phyloP scores from a whole-genome alignment of 495 filamentous ascomycete genomes.

The Hypoxylon perforatum region DNA sequence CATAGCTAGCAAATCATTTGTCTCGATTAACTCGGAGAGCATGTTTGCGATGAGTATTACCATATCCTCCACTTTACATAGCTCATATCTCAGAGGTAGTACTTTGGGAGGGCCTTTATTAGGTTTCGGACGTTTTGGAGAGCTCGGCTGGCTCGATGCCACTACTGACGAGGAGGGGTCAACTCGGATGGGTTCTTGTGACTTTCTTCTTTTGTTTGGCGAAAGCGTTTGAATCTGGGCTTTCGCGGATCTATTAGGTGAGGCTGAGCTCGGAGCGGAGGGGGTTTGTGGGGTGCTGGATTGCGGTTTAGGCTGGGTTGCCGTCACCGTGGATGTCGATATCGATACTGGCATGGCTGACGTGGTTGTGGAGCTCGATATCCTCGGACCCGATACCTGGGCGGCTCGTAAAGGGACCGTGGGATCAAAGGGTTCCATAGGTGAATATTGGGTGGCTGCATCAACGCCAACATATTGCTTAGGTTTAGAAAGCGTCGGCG shows the following conservation, averaged over 20 bases:
- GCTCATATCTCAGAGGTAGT: constrained; percentile 81
- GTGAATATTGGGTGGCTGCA: constrained; percentile 68
- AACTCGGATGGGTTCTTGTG: constrained; percentile 63
- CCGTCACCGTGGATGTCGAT: constrained; percentile 35
- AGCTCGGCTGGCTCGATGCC: constrained; percentile 38
- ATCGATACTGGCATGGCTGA: constrained; percentile 15
- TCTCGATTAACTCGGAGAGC: constrained; percentile 91
- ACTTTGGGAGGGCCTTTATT: constrained; percentile 65
- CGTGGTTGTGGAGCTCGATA: constrained; percentile 40
- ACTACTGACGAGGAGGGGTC: constrained; percentile 61
- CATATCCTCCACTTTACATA: constrained; percentile 81
- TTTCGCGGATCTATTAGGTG: constrained; percentile 51
- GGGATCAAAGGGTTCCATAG: constrained; percentile 60
- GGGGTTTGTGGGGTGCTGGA: constrained; percentile 45
- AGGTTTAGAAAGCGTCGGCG: constrained; percentile 49
- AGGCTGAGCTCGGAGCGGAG: constrained; percentile 37
- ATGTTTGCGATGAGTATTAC: constrained; percentile 93
- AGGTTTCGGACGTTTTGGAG: constrained; percentile 59
- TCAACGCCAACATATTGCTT: constrained; percentile 63
- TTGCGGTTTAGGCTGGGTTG: constrained; percentile 45
- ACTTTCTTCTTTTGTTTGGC: constrained; percentile 57
- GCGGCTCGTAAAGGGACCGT: constrained; percentile 46
- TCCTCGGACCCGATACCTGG: constrained; percentile 45
- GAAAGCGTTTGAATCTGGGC: constrained; percentile 49
- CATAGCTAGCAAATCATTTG: constrained; percentile 90